Evolutionary conservation across 1,284 basidiomycete genomes (phyloP).

Genomic region (Boletus holoroseus): DNA sequence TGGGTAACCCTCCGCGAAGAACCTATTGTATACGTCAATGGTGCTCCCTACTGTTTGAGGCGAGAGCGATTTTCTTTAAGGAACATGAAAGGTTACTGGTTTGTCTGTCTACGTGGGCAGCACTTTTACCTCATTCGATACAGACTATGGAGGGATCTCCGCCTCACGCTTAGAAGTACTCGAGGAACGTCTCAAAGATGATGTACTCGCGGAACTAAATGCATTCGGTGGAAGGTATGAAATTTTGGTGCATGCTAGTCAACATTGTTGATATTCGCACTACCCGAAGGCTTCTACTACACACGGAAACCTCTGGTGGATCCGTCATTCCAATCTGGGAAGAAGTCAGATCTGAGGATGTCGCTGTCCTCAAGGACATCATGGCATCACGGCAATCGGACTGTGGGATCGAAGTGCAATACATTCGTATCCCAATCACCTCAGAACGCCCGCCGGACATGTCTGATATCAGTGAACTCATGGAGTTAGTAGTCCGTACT

Average conservation of each 20-base stretch:
- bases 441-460: constrained; percentile 71
- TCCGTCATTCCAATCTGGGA: constrained; percentile 95
- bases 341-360: constrained; percentile 71
- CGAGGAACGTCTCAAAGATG: constrained; percentile 88
- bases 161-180: constrained; percentile 80
- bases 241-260: not conserved
- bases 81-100: constrained; percentile 72
- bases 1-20: constrained; percentile 96
- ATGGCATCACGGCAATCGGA: constrained; percentile 62
- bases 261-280: constrained; percentile 1
- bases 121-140: constrained; percentile 2
- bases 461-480: constrained; percentile 66
- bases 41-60: constrained; percentile 73
- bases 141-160: constrained; percentile 91
- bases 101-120: not conserved
- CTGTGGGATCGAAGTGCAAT: constrained; percentile 59
- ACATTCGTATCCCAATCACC: constrained; percentile 88
- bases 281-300: constrained; percentile 62
- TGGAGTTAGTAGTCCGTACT: constrained; percentile 78
- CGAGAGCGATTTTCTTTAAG: constrained; percentile 76
- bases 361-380: constrained; percentile 84
- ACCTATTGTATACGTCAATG: constrained; percentile 93
- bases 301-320: constrained; percentile 86
- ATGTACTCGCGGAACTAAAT: constrained; percentile 80
- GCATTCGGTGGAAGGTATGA: constrained; percentile 75